Evolutionary conservation across 1,139 yeast genomes (phyloP).

Genomic region (Protomyces arabidopsidicola): DNA sequence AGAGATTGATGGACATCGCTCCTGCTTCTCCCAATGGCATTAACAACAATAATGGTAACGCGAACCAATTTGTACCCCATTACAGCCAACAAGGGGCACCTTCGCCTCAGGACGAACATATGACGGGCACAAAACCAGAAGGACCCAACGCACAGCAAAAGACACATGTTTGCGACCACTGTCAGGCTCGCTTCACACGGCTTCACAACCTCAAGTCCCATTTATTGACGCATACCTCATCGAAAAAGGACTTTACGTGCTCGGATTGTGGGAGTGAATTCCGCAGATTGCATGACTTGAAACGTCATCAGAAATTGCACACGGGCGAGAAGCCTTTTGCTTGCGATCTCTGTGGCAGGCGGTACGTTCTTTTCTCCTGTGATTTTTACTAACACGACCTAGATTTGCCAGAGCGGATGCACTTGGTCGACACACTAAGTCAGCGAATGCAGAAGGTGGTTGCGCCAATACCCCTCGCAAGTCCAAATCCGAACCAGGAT

Average conservation of each 20-base stretch:
- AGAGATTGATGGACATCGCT: background rate
- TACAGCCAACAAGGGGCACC: background rate
- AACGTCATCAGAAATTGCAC: slow-evolving; percentile 69
- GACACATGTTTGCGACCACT: slow-evolving; percentile 52
- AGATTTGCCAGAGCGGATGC: slow-evolving; percentile 76
- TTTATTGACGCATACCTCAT: slow-evolving; percentile 58
- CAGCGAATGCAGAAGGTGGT: slow-evolving; percentile 37
- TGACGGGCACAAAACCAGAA: background rate
- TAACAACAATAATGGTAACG: background rate
- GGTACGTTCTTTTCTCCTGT: background rate
- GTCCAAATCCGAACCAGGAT: slow-evolving; percentile 11
- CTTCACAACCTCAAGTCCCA: slow-evolving; percentile 74
- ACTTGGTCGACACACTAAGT: slow-evolving; percentile 57
- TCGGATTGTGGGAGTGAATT: slow-evolving; percentile 59
- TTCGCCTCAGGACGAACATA: background rate
- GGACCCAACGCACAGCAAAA: background rate
- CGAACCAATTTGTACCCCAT: background rate
- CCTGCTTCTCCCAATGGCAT: background rate
- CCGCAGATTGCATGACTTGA: slow-evolving; percentile 69
- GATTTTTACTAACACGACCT: background rate
- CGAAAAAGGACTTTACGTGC: slow-evolving; percentile 63
- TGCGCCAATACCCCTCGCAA: slow-evolving; percentile 21
- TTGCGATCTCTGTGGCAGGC: slow-evolving; percentile 59
- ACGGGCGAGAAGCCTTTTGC: slow-evolving; percentile 68
- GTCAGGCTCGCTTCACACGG: slow-evolving; percentile 61